Conservation (phyloP, 2,329 filamentous ascomycete genomes). For the Microsporum audouinii region DNA sequence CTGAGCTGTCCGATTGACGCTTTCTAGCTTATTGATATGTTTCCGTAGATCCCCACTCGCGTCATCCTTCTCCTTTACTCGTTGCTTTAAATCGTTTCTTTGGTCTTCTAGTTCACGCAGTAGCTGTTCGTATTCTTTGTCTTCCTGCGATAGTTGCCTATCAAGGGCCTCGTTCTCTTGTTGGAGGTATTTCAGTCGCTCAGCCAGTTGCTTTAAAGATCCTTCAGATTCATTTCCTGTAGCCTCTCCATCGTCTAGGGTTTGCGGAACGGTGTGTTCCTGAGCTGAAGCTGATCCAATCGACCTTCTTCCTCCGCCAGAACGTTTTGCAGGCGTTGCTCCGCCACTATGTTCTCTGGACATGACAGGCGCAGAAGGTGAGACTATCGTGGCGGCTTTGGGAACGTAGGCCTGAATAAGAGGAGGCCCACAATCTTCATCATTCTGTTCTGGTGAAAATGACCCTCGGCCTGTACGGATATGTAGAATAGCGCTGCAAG, state of each 20-base stretch:
- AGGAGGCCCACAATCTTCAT: slow-evolving; percentile 27
- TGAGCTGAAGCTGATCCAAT: slow-evolving; percentile 57
- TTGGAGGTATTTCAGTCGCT: slow-evolving; percentile 66
- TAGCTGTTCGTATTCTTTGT: slow-evolving; percentile 56
- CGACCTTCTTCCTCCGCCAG: slow-evolving; percentile 56
- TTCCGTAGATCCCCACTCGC: slow-evolving; percentile 73
- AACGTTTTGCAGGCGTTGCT: slow-evolving; percentile 46
- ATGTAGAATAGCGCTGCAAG: slow-evolving; percentile 73
- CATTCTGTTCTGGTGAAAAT: slow-evolving; percentile 23
- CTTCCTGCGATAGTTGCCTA: slow-evolving; percentile 54
- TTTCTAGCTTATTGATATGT: slow-evolving; percentile 67
- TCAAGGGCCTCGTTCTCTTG: slow-evolving; percentile 73
- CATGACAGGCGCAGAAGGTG: slow-evolving; percentile 51
- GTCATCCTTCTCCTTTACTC: slow-evolving; percentile 81
- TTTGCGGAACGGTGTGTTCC: slow-evolving; percentile 28
- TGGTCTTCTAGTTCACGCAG: slow-evolving; percentile 62
- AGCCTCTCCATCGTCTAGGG: slow-evolving; percentile 30
- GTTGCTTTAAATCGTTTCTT: slow-evolving; percentile 64
- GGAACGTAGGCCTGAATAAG: slow-evolving; percentile 45
- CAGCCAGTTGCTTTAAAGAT: slow-evolving; percentile 65
- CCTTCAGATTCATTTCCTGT: slow-evolving; percentile 48
- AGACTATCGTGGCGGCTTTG: slow-evolving; percentile 43
- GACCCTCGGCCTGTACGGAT: slow-evolving; percentile 57
- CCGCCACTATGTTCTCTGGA: slow-evolving; percentile 54
- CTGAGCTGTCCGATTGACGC: slow-evolving; percentile 68